Conservation (phyloP, 2,329 filamentous ascomycete species). For the Dactylellina drechsleri region DNA sequence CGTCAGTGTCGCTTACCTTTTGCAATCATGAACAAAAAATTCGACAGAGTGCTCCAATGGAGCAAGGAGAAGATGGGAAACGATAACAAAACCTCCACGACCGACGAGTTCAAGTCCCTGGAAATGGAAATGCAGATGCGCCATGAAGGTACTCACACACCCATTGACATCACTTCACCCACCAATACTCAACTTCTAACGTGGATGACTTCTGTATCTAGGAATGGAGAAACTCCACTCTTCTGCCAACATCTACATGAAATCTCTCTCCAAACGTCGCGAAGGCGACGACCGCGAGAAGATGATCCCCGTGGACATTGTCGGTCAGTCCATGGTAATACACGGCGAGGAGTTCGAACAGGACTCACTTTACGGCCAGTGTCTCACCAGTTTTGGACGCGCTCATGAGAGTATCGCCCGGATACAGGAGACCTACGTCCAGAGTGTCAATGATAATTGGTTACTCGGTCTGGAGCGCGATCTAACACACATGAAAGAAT, state of each 20-base stretch:
- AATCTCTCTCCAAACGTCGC: slow-evolving; percentile 84
- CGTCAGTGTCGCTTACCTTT: neutral
- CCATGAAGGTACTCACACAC: slow-evolving; percentile 75
- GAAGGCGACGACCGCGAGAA: slow-evolving; percentile 91
- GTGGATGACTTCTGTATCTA: slow-evolving; percentile 61
- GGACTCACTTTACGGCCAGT: slow-evolving; percentile 90
- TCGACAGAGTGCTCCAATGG: slow-evolving; percentile 98
- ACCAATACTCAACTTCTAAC: neutral
- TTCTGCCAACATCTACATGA: slow-evolving; percentile 85
- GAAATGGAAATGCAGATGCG: slow-evolving; percentile 90
- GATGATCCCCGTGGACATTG: slow-evolving; percentile 77
- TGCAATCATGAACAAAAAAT: slow-evolving; percentile 74
- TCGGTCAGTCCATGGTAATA: slow-evolving; percentile 84
- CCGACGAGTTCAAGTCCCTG: slow-evolving; percentile 89
- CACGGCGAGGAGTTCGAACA: slow-evolving; percentile 94
- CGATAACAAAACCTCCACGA: slow-evolving; percentile 84
- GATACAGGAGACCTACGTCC: slow-evolving; percentile 83
- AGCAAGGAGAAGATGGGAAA: slow-evolving; percentile 94
- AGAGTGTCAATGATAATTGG: slow-evolving; percentile 82
- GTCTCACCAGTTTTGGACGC: slow-evolving; percentile 81
- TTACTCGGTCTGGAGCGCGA: slow-evolving; percentile 90
- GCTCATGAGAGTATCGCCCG: slow-evolving; percentile 88
- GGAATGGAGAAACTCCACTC: slow-evolving; percentile 90
- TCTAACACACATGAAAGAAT: slow-evolving; percentile 95
- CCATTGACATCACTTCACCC: slow-evolving; percentile 1